Conservation (phyloP, 495 filamentous ascomycete genomes). For the Xeromyces bisporus region DNA sequence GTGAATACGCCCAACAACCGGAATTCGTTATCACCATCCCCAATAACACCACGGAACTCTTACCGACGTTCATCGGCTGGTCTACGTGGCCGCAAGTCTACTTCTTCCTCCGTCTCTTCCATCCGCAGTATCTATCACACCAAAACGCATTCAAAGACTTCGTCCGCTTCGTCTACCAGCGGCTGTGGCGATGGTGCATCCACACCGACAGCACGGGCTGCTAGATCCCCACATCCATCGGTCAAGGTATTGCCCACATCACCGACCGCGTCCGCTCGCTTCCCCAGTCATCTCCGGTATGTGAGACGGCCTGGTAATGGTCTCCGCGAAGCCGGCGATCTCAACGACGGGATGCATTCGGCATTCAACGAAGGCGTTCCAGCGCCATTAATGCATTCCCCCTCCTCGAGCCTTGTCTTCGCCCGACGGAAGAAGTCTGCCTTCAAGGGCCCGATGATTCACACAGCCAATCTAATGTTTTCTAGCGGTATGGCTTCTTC, state of each 20-base stretch:
- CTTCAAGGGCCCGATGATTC: slow-evolving; percentile 73
- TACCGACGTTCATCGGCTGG: slow-evolving; percentile 59
- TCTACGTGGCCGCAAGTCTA: slow-evolving; percentile 83
- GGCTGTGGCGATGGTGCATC: slow-evolving; percentile 50
- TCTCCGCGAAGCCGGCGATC: slow-evolving; percentile 14
- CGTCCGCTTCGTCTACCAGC: slow-evolving; percentile 75
- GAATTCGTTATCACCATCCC: slow-evolving; percentile 75
- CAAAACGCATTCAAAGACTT: slow-evolving; percentile 84
- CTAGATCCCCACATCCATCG: slow-evolving; percentile 68
- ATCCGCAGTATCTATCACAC: slow-evolving; percentile 77
- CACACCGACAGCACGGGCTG: slow-evolving; percentile 45
- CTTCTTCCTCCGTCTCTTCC: slow-evolving; percentile 86
- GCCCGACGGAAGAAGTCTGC: slow-evolving; percentile 76
- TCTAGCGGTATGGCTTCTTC: slow-evolving; percentile 18
- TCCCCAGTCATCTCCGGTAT: slow-evolving; percentile 76
- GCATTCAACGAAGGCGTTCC: slow-evolving; percentile 24
- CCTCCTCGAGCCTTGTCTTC: slow-evolving; percentile 56
- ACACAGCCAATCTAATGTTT: slow-evolving; percentile 31
- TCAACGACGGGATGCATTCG: slow-evolving; percentile 14
- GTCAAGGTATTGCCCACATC: slow-evolving; percentile 91
- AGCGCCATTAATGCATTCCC: slow-evolving; percentile 28
- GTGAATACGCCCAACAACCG: slow-evolving; percentile 44
- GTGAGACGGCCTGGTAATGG: slow-evolving; percentile 40
- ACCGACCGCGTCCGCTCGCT: slow-evolving; percentile 51
- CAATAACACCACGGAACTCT: slow-evolving; percentile 72